These are phyloP conservation scores for Coccomyxa sp. DNA, from an alignment of 139 green algal species.

Conservation along the genomic window DNA sequence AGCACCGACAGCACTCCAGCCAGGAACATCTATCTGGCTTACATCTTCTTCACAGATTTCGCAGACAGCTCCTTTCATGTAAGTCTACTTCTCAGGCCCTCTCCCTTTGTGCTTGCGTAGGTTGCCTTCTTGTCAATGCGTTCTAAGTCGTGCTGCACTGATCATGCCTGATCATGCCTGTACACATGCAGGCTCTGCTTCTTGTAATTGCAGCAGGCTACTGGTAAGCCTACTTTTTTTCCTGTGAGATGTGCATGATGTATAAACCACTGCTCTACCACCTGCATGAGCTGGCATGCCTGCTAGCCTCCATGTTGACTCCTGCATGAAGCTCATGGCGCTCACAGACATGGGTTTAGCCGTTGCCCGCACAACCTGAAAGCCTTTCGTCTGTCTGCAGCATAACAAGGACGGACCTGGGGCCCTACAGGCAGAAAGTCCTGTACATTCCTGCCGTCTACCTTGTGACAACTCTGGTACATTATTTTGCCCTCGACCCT, in stretches of 20 bases:
- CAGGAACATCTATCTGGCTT: slow-evolving; percentile 19
- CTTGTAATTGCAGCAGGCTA: slow-evolving; percentile 43
- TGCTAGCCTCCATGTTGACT: neutral
- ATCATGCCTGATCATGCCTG: neutral
- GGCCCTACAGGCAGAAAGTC: slow-evolving; percentile 37
- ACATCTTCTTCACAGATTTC: slow-evolving; percentile 50
- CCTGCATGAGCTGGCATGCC: neutral
- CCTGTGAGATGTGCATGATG: neutral
- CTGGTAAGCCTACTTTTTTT: slow-evolving; percentile 27
- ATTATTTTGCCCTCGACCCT: neutral
- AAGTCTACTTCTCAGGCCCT: neutral
- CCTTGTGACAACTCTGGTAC: slow-evolving; percentile 38
- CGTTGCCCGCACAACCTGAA: too few species aligned
- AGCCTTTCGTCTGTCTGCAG: slow-evolving; percentile 18
- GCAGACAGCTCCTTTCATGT: slow-evolving; percentile 40
- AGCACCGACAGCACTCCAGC: neutral
- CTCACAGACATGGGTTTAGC: neutral
- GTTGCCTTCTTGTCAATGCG: neutral
- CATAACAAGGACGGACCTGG: slow-evolving; percentile 44
- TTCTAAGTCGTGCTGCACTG: neutral
- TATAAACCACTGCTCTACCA: neutral
- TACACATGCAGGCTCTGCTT: slow-evolving; percentile 22
- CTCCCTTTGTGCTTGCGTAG: neutral
- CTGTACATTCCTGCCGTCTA: slow-evolving; percentile 45
- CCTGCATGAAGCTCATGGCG: neutral